phyloP scores from a whole-genome alignment of 2,329 filamentous ascomycete genomes.

The Pyricularia grisea region DNA sequence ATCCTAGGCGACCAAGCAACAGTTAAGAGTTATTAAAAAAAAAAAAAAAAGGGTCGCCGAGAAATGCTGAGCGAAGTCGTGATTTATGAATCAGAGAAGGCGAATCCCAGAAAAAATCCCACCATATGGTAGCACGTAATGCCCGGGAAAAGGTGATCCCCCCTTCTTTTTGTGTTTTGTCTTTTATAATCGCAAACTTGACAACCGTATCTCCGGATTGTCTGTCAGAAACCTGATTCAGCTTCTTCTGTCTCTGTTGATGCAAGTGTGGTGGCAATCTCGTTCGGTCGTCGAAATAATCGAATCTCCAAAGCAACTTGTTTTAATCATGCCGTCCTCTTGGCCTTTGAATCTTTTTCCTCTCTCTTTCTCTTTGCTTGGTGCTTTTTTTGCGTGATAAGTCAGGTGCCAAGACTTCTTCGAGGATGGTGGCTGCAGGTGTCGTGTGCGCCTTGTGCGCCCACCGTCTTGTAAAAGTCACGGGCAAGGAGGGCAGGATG shows the following conservation, averaged over 20 bases:
- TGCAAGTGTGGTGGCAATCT: background rate
- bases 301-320: background rate
- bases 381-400: background rate
- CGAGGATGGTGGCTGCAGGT: background rate
- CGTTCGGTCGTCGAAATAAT: background rate
- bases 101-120: background rate
- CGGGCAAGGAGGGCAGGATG: background rate
- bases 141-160: background rate
- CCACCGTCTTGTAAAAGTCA: background rate
- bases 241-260: background rate
- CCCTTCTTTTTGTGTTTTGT: background rate
- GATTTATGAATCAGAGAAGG: background rate
- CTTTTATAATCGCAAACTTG: background rate
- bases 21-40: background rate
- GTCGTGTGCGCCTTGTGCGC: background rate
- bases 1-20: background rate
- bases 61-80: background rate
- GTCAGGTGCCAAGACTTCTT: background rate
- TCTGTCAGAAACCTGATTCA: background rate
- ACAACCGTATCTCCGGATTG: background rate
- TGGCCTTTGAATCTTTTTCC: background rate
- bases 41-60: conserved; percentile 1
- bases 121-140: background rate
- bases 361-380: background rate
- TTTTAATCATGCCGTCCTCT: background rate